Base-by-base conservation (phyloP, 495 filamentous ascomycete species). In the Penicillium canariense region DNA sequence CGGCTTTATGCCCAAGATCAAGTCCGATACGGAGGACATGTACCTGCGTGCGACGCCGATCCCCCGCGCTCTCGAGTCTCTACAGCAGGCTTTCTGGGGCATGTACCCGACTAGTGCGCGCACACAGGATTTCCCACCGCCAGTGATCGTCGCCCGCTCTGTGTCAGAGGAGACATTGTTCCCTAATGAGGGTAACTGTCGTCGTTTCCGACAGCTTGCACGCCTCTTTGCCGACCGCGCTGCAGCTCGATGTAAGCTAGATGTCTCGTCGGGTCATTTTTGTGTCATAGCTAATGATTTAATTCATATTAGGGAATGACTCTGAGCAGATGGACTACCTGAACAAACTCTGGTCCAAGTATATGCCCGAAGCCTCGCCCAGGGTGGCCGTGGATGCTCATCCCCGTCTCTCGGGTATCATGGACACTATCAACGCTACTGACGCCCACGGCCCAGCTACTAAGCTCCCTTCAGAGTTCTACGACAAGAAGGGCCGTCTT, bases 351-450 rank as follows among this genome's bases (percentile, higher is more conserved):
- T 83, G 87, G 47, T 82, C 85, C 18, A 94, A 91, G 69, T 94
- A 87, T 80, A 94, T 96, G 87, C 90, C 89, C 0, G 74, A 81
- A n/a, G 72, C 68, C 14, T 81, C 80, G 8, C 77, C 78, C 27
- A 77, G 76, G 26, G 86, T 97, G 23, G 85, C 85, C 25, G 90
- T 97, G 1, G 91, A 97, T 71, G 84, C 83, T 2, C 86, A 88
- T 53, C 94, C 94, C 0, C 78, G 89, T 43, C 77, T 98, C 9
- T 89, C 84, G 5, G 95, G 94, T 26, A 88, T 98, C 51, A 91
- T 91, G 85, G 94, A 98, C 63, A 94, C 91, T 9, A 81, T 97
- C 56, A 97, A 97, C 67, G 80, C 89, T 20, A 94, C 89, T 1
- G 76, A 88, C 12, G 93, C 91, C 4, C 94, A 98, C 71, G 93